Base-by-base conservation (phyloP, 2,329 filamentous ascomycete species). In the Dendrostoma leiphaemia region DNA sequence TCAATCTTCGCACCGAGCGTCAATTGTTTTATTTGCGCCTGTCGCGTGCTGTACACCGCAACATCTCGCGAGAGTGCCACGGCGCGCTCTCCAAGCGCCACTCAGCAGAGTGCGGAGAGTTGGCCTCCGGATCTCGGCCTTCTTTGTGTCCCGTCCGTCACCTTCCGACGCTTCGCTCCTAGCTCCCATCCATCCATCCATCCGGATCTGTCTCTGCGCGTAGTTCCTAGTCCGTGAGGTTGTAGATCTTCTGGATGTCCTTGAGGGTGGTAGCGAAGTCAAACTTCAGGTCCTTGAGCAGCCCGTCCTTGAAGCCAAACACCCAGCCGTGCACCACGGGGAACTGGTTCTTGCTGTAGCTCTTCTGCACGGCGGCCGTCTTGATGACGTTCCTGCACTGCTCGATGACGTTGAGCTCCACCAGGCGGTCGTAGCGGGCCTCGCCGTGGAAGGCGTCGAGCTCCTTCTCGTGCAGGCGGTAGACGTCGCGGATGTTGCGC, bases 341-440 rank as follows among this genome's bases (percentile, higher is more conserved):
- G 64, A 80, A 89, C 61, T 78, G 70, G 62, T 87, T 83, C 64
- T 80, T 69, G 43, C 77, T 77, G 64, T 83, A 89, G 17, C 76
- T 82, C 72, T 91, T 83, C 71, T 91, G 84, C n/a, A 96, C 85
- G 28, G 83, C 84, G 21, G 87, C 84, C 64, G 91, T 91, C 78
- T 91, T 86, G 76, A 88, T 85, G 60, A 96, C 77, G 62, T 88
- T 87, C 67, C 88, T 83, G 67, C 91, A 84, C 67, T 91, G 88
- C 71, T 89, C 83, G 35, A 85, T 70, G 46, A 96, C 90, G 67
- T 95, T 96, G 66, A 94, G 80, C 77, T 95, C 90, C 47, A 91
- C 88, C 53, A 97, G 76, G 59, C 86, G 86, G 61, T 87, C 71
- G 62, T 86, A 85, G 59, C 85, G 83, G 47, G 80, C 78, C 72